phyloP scores from a whole-genome alignment of 1,139 yeast species.

The Blastobotrys elegans region DNA sequence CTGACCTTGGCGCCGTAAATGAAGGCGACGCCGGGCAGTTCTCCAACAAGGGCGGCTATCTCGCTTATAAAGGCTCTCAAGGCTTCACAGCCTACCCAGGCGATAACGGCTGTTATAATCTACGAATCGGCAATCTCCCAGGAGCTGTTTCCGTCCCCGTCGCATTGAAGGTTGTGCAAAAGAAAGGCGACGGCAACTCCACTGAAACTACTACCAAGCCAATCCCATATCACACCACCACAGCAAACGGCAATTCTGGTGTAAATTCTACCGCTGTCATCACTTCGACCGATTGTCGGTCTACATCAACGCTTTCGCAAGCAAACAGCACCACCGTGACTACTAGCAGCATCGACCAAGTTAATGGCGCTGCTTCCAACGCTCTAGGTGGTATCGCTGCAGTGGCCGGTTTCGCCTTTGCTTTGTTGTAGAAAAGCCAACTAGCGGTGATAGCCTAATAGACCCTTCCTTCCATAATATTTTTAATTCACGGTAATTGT shows the following conservation, averaged over 20 bases:
- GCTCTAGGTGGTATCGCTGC: neutral
- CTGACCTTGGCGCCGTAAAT: neutral
- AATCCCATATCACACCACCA: neutral
- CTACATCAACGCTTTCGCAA: no score
- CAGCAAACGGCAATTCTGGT: no score
- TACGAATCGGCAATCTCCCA: slow-evolving; percentile 13
- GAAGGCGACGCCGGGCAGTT: slow-evolving; percentile 5
- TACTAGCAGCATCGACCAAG: neutral
- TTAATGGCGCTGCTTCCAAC: slow-evolving; percentile 2
- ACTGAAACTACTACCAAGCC: neutral
- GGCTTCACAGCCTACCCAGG: slow-evolving; percentile 18
- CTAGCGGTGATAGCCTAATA: no score
- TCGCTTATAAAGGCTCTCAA: slow-evolving; percentile 16
- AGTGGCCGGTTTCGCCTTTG: slow-evolving; percentile 11
- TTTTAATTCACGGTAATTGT: no score
- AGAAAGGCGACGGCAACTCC: neutral
- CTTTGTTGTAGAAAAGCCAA: slow-evolving; percentile 5
- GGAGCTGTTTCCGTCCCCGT: slow-evolving; percentile 17
- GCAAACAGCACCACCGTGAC: no score
- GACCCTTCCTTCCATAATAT: no score
- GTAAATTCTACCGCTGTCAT: no score
- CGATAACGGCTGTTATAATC: slow-evolving; percentile 15
- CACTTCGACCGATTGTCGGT: no score
- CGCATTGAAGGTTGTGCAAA: slow-evolving; percentile 9
- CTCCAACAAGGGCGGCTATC: slow-evolving; percentile 11